Conservation (phyloP, 768 basidiomycete species). For the Mycena venus region DNA sequence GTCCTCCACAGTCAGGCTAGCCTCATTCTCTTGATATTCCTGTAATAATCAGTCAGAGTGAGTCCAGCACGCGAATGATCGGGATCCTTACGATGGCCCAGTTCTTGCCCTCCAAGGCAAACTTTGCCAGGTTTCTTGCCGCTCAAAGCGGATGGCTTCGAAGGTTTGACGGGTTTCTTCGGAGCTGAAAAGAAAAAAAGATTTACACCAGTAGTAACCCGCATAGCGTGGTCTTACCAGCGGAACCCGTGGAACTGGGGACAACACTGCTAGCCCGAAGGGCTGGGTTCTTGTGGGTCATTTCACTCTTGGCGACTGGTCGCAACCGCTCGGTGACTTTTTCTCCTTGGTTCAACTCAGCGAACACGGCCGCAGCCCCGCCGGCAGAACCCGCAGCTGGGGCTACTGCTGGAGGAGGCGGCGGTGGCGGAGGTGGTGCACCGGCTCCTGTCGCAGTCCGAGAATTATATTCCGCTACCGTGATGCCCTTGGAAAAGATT, state of each 20-base stretch:
- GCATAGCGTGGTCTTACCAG: conserved; percentile 36
- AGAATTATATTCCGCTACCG: conserved; percentile 65
- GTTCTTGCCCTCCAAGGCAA: conserved; percentile 91
- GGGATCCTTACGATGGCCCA: conserved; percentile 84
- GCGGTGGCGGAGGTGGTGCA: conserved; percentile 65
- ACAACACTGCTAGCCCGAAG: conserved; percentile 75
- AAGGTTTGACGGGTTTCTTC: conserved; percentile 84
- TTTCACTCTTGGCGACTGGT: conserved; percentile 96
- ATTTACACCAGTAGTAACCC: background rate
- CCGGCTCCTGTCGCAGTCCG: conserved; percentile 48
- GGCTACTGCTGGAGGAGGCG: conserved; percentile 61
- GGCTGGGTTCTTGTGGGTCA: conserved; percentile 98
- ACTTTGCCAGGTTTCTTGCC: conserved; percentile 95
- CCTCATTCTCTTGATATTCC: conserved; percentile 94
- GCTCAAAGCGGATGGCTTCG: conserved; percentile 85
- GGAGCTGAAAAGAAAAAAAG: conserved; percentile 33
- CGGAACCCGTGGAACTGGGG: conserved; percentile 50
- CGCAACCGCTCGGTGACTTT: conserved; percentile 91
- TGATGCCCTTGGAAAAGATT: conserved; percentile 61
- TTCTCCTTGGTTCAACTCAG: conserved; percentile 90
- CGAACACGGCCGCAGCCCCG: conserved; percentile 87
- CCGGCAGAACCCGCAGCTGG: conserved; percentile 54
- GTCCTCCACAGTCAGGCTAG: conserved; percentile 77
- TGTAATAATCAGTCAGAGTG: conserved; percentile 44
- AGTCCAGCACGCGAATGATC: background rate